Evolutionary conservation across 2,329 filamentous ascomycete species (phyloP).

Genomic region (Penicillium janthinellum): DNA sequence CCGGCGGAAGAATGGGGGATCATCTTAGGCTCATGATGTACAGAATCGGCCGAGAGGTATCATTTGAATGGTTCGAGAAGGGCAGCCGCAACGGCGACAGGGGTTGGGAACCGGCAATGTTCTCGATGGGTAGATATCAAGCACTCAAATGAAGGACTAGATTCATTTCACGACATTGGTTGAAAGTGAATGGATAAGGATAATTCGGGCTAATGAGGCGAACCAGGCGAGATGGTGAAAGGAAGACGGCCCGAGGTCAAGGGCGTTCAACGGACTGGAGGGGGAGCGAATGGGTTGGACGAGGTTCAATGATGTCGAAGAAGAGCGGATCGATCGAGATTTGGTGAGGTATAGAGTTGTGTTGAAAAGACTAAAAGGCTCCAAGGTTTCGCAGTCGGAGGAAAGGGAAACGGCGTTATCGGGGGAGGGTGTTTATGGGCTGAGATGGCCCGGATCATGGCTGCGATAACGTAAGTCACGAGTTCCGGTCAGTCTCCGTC

Average conservation of each 20-base stretch:
- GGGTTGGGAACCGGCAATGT: neutral
- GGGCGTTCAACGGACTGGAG: neutral
- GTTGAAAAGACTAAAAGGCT: neutral
- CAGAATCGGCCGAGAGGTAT: constrained; percentile 18
- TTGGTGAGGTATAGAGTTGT: neutral
- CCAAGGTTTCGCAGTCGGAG: neutral
- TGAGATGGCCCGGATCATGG: neutral
- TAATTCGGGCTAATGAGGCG: neutral
- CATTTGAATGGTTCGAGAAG: constrained; percentile 28
- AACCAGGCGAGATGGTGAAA: neutral
- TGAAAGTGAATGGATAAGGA: neutral
- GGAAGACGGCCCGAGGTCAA: neutral
- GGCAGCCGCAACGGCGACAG: neutral
- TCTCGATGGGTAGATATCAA: constrained; percentile 1
- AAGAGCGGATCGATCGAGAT: neutral
- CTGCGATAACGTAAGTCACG: constrained; percentile 21
- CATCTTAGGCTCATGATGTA: constrained; percentile 45
- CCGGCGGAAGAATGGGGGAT: constrained; percentile 45
- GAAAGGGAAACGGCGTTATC: constrained; percentile 7
- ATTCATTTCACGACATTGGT: neutral
- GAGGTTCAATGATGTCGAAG: neutral
- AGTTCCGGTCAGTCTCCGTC: constrained; percentile 9
- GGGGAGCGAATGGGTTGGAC: neutral
- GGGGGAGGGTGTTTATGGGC: constrained; percentile 16
- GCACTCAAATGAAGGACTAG: neutral